Evolutionary conservation across 768 basidiomycete genomes (phyloP).

Genomic region (Suillus variegatus): DNA sequence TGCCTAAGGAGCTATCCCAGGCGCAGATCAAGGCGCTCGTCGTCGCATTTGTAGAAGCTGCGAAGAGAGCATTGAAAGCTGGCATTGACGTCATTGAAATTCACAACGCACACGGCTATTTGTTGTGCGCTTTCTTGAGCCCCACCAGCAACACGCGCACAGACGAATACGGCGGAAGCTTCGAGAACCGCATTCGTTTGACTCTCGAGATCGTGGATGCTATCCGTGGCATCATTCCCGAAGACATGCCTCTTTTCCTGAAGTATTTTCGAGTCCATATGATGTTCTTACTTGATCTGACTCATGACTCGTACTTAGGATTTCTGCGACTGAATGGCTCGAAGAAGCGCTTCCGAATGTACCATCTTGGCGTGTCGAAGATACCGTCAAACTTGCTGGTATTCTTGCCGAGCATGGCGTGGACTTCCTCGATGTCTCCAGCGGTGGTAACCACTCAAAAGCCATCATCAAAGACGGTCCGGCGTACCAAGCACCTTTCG

Average conservation of each 20-base stretch:
- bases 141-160: conserved; percentile 63
- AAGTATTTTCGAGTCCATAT: conserved; percentile 39
- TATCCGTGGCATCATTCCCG: conserved; percentile 58
- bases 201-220: conserved; percentile 65
- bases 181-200: conserved; percentile 69
- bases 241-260: conserved; percentile 69
- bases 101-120: conserved; percentile 66
- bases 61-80: conserved; percentile 54
- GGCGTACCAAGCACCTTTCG: conserved; percentile 58
- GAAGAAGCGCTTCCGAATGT: conserved; percentile 58
- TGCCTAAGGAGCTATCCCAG: conserved; percentile 56
- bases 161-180: conserved; percentile 70
- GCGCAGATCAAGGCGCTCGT: conserved; percentile 61
- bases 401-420: conserved; percentile 65
- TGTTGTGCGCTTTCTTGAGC: conserved; percentile 57
- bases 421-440: conserved; percentile 75
- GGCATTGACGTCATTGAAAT: conserved; percentile 65
- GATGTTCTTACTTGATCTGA: not conserved
- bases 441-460: conserved; percentile 55
- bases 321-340: conserved; percentile 78
- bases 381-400: conserved; percentile 61
- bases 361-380: conserved; percentile 67
- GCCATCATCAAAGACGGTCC: conserved; percentile 29
- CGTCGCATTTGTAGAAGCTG: conserved; percentile 52
- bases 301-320: conserved; percentile 29